Evolutionary conservation across 148 eudicot species (phyloP), one percentile per base, ranked within the genome.

Genomic region (Vaccinium myrtillus): DNA sequence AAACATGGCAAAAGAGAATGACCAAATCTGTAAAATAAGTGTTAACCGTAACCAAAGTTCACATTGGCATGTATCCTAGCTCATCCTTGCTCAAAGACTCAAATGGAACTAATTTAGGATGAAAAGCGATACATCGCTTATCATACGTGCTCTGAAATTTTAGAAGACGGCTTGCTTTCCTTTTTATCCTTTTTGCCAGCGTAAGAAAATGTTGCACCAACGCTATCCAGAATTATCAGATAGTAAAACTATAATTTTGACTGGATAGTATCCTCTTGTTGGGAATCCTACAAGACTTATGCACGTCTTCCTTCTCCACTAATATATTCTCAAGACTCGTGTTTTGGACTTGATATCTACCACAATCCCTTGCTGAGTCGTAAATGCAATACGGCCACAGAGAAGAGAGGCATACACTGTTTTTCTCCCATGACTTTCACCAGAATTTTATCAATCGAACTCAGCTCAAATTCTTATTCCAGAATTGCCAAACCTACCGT

Each of bases 61-160:
- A 75, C 32, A 76, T 76, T n/a, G n/a, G 61, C 80, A 16, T 51
- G 19, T 25, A 25, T 43, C 43, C 43, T 39, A 0, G 43, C 43
- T 39, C 43, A 53, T 51, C 80, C 39, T 54, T 23, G 80, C 58
- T 77, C 25, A 25, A 51, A 23, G 81, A 79, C 36, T 23, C 81
- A 54, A 79, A 79, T 79, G 43, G 81, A 78, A 55, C 19, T 54
- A 53, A 54, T 19, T 53, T 78, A 53, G 59, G 32, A 53, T 51
- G 50, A 56, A 12, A 49, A 79, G 46, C 19, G 15, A 56, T 55
- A 30, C 43, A 51, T 16, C 15, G 25, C 2, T 30, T 10, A 30
- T 32, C 67, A 79, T 43, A 30, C 23, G 19, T 25, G 36, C 36
- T 77, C 39, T 25, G 59, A 51, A 77, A 77, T 25, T 77, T 51